A percentile compares a stretch with the other conserved stretches of the same genome.
phyloP scores from a whole-genome alignment of 2,329 filamentous ascomycete genomes.

The Monosporascus sp. region DNA sequence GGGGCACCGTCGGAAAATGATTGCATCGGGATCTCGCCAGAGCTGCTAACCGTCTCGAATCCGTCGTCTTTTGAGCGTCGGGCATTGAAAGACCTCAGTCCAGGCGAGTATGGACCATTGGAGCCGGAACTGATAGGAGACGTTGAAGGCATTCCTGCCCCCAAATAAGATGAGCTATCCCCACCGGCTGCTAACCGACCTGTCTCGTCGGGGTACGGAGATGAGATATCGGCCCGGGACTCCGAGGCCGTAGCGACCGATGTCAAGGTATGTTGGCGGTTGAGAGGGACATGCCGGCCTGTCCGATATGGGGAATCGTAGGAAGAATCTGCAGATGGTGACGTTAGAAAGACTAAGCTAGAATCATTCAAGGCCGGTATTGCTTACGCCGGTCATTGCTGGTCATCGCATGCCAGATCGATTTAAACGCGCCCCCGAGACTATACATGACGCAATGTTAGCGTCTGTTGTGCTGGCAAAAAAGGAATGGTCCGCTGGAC shows the following conservation, averaged over 20 bases:
- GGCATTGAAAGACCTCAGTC: conserved; percentile 73
- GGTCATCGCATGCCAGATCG: conserved; percentile 92
- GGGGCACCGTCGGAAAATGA: conserved; percentile 88
- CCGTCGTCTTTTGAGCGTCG: conserved; percentile 58
- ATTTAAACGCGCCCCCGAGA: conserved; percentile 69
- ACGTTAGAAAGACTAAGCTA: conserved; percentile 12
- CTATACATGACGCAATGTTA: conserved; percentile 32
- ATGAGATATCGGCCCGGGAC: conserved; percentile 77
- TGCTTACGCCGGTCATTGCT: conserved; percentile 62
- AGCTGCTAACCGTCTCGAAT: conserved; percentile 63
- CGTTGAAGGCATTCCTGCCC: conserved; percentile 36
- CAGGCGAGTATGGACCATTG: conserved; percentile 78
- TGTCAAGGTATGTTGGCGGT: conserved; percentile 75
- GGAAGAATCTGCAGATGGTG: conserved; percentile 68
- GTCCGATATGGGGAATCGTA: conserved; percentile 91
- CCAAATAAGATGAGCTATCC: conserved; percentile 56
- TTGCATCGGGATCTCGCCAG: conserved; percentile 91
- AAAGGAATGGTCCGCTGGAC: not conserved
- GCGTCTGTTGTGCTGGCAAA: conserved; percentile 1
- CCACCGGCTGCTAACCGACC: conserved; percentile 44
- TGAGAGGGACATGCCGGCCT: conserved; percentile 82
- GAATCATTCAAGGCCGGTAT: conserved; percentile 2
- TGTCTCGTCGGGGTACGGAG: conserved; percentile 70
- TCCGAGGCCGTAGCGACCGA: conserved; percentile 86
- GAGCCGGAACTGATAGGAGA: conserved; percentile 47